Evolutionary conservation across 1,284 basidiomycete species (phyloP).

Genomic region (Moesziomyces sp.): DNA sequence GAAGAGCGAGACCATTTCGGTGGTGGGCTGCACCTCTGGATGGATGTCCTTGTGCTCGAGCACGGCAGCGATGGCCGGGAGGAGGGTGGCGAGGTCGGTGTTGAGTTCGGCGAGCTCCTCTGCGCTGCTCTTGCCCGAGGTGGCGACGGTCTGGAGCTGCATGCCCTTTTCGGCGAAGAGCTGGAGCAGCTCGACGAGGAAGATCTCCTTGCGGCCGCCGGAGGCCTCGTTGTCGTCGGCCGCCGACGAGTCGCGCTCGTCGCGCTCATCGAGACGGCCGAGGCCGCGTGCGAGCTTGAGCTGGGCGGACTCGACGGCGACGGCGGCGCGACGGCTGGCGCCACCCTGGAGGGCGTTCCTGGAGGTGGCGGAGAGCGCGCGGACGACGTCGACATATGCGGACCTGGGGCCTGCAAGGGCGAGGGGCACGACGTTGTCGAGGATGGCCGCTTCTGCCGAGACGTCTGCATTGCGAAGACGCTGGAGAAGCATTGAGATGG

Average conservation of each 20-base stretch:
- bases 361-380: constrained; percentile 86
- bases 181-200: constrained; percentile 84
- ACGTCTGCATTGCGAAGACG: constrained; percentile 84
- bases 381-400: constrained; percentile 85
- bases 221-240: constrained; percentile 83
- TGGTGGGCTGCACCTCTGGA: constrained; percentile 74
- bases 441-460: constrained; percentile 87
- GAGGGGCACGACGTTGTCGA: constrained; percentile 89
- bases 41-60: constrained; percentile 81
- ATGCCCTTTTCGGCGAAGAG: constrained; percentile 92
- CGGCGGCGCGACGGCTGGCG: constrained; percentile 43
- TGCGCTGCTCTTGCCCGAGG: constrained; percentile 67
- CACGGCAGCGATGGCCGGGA: constrained; percentile 89
- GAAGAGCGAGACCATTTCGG: constrained; percentile 82
- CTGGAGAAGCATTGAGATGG: constrained; percentile 89
- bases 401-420: constrained; percentile 81
- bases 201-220: constrained; percentile 69
- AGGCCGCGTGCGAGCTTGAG: constrained; percentile 55
- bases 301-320: constrained; percentile 66
- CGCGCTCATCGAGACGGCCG: constrained; percentile 41
- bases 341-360: constrained; percentile 73
- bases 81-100: constrained; percentile 69
- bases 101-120: constrained; percentile 60
- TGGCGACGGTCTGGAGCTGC: constrained; percentile 83
- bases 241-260: constrained; percentile 71